phyloP scores from a whole-genome alignment of 2,329 filamentous ascomycete species.

The Sarocladium kiliense region DNA sequence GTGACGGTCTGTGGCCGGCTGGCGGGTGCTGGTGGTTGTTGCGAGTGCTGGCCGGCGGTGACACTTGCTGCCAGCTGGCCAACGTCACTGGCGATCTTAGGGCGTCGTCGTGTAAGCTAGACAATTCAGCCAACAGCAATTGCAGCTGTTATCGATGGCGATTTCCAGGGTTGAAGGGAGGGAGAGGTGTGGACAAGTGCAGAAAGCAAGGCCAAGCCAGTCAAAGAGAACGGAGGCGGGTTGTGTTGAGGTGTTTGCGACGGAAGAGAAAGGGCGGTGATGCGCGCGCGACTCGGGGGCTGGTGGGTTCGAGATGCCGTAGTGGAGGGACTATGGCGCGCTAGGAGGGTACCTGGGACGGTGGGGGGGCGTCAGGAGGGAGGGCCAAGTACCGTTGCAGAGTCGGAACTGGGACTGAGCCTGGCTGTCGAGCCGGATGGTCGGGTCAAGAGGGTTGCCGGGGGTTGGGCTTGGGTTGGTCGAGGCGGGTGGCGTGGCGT shows the following conservation, averaged over 20 bases:
- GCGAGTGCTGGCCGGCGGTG: background rate
- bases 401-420: background rate
- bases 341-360: background rate
- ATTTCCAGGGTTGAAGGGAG: background rate
- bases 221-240: background rate
- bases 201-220: background rate
- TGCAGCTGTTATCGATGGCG: background rate
- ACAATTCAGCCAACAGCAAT: background rate
- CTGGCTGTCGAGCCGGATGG: constrained; percentile 1
- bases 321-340: background rate
- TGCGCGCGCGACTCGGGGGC: constrained; percentile 1
- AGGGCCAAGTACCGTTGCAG: background rate
- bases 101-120: too few relatives aligned
- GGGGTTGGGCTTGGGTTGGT: background rate
- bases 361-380: background rate
- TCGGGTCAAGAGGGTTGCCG: constrained; percentile 3
- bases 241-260: constrained; percentile 5
- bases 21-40: background rate
- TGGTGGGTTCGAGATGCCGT: constrained; percentile 6
- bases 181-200: background rate
- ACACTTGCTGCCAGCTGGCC: background rate
- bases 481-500: background rate
- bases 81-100: background rate
- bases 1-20: background rate
- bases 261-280: constrained; percentile 1